These are phyloP conservation scores for Isochrysis galbana DNA, from an alignment of 78 protist genomes.

Conservation along the genomic window DNA sequence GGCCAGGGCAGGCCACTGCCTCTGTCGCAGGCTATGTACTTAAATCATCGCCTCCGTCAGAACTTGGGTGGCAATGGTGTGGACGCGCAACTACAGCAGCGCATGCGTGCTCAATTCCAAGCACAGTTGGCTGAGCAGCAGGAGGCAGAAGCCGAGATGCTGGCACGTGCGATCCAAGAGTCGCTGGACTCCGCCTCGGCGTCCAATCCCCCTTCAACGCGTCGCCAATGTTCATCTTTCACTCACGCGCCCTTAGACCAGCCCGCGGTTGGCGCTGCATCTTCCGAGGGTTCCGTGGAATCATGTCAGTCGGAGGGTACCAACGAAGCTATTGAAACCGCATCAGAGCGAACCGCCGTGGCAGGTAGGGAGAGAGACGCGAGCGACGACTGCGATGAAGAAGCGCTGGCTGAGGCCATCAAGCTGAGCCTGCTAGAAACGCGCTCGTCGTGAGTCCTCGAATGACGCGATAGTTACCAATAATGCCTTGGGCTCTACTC, in stretches of 20 bases:
- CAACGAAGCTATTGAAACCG: no score
- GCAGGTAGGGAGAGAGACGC: no score
- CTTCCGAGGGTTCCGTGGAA: no score
- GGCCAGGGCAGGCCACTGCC: background rate
- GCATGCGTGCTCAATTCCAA: no score
- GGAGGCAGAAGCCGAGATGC: background rate
- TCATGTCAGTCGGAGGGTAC: no score
- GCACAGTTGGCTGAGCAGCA: background rate
- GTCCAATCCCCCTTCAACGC: background rate
- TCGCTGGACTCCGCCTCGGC: background rate
- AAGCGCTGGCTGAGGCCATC: background rate
- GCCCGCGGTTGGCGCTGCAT: no score
- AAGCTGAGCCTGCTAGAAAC: background rate
- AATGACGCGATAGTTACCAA: no score
- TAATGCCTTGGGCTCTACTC: no score
- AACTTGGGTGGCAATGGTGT: no score
- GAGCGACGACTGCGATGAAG: background rate
- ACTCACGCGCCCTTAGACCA: background rate
- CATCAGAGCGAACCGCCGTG: no score
- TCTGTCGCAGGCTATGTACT: background rate
- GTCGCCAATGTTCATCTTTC: background rate
- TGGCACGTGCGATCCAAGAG: background rate
- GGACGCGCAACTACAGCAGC: no score
- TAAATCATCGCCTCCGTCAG: background rate
- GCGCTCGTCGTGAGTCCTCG: no score